Base-by-base conservation (phyloP, 2,329 filamentous ascomycete genomes). In the Pseudonectria foliicola region DNA sequence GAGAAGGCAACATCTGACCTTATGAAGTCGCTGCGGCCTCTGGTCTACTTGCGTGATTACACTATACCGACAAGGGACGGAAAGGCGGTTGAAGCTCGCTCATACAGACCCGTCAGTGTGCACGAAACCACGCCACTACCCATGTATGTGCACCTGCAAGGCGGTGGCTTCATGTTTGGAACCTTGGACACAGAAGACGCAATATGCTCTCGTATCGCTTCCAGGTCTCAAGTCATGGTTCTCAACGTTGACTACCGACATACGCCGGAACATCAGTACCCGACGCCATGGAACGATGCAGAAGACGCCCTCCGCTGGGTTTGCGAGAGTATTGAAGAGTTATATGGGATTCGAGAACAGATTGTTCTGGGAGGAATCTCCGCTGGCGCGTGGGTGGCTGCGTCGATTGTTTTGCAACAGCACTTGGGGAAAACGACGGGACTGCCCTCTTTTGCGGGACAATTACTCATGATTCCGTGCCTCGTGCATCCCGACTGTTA, bases 231-330 rank as follows among this genome's bases (percentile, higher is more conserved):
- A 3, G 59, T 67, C 3, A 49, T 69, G 0, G 70, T 77, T 0
- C 36, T 77, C 4, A 72, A 75, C 36, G 57, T 77, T n/a, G 73
- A 75, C 37, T 78, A 78, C 49, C 68, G 75, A 2, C 74, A 78
- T 51, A 75, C 73, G 0, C 74, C 74, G 0, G 67, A 77, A 35
- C 52, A 66, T 40, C 43, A 37, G 0, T 78, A 68, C 38, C 75
- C 75, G 0, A 68, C 62, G 0, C 63, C 68, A 0, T 75, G 67
- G 66, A 38, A 69, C 31, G 76, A 80, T 33, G 53, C 60, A 0
- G 66, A 73, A 42, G 75, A 77, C 34, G 67, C 67, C 0, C 70
- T 75, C 15, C 55, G 62, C 11, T 80, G 73, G 75, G 45, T 73
- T 0, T 65, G 73, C 32, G 29, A 37, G 4, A 31, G 48, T 2